These are phyloP conservation scores for Nigrospora sphaerica DNA, from an alignment of 2,329 filamentous ascomycete genomes.

Conservation along the genomic window DNA sequence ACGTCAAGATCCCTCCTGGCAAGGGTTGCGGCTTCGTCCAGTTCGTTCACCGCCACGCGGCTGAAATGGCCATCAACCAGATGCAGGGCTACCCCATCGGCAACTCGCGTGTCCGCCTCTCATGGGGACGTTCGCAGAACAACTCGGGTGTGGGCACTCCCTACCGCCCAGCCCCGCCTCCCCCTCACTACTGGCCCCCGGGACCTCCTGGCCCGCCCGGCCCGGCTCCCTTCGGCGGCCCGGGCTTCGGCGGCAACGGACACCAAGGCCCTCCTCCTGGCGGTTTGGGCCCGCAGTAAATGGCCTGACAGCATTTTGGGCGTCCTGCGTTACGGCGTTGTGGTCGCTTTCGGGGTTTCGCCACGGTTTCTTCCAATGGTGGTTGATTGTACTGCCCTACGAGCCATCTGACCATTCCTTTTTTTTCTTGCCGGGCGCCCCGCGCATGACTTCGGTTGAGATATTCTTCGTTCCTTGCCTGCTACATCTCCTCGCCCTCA, in stretches of 20 bases:
- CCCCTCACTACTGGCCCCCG: conserved; percentile 24
- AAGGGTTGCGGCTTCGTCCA: conserved; percentile 99
- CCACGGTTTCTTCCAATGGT: too few species aligned
- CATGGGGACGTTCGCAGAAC: conserved; percentile 97
- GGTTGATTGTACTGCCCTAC: too few species aligned
- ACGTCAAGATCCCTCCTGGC: conserved; percentile 98
- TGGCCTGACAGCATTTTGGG: conserved; percentile 18
- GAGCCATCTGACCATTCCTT: too few species aligned
- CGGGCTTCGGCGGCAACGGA: conserved; percentile 12
- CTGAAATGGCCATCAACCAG: conserved; percentile 99
- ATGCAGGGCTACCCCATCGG: conserved; percentile 99
- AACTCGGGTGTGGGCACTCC: conserved; percentile 97
- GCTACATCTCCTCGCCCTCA: too few species aligned
- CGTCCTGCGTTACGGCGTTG: conserved; percentile 17
- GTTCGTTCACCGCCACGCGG: conserved; percentile 96
- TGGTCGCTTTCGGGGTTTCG: neutral
- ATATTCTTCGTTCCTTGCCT: too few species aligned
- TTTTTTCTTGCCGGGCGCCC: too few species aligned
- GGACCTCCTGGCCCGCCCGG: conserved; percentile 18
- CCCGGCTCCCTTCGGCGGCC: conserved; percentile 14
- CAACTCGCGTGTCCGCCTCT: conserved; percentile 94
- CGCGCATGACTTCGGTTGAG: too few species aligned
- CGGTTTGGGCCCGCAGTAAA: conserved; percentile 22
- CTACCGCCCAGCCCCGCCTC: conserved; percentile 74
- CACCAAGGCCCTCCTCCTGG: conserved; percentile 21